Evolutionary conservation across 345 rosid species (phyloP).

Genomic region (Salix brachista): DNA sequence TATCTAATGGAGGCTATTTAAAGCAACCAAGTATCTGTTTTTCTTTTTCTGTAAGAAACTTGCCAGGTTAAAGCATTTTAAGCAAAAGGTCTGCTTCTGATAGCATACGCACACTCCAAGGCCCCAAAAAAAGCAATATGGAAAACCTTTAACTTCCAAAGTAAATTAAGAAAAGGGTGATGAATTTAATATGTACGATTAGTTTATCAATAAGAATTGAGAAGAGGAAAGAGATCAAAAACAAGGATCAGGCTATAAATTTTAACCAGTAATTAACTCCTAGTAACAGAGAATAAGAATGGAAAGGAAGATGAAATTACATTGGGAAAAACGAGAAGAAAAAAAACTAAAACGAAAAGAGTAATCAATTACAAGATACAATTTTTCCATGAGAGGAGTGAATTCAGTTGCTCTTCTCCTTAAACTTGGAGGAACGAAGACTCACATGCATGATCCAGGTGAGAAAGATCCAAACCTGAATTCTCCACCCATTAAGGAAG

Average conservation of each 20-base stretch:
- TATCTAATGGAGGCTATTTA: background rate
- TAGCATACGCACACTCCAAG: background rate
- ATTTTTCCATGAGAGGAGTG: constrained; percentile 13
- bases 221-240: background rate
- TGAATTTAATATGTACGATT: background rate
- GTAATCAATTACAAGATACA: constrained; percentile 24
- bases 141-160: background rate
- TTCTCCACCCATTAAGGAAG: constrained; percentile 47
- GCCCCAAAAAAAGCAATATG: background rate
- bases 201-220: constrained; percentile 1
- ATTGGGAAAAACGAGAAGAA: background rate
- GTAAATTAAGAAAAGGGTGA: background rate
- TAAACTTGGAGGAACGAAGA: background rate
- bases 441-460: constrained; percentile 47
- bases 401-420: constrained; percentile 5
- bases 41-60: no score
- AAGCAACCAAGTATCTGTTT: background rate
- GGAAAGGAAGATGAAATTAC: constrained; percentile 8
- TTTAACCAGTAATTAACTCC: constrained; percentile 17
- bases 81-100: background rate
- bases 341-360: background rate
- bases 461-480: constrained; percentile 48
- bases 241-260: constrained; percentile 13
- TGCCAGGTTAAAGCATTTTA: background rate
- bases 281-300: constrained; percentile 6